Percentiles rank a stretch among this genome's conserved stretches.
Evolutionary conservation across 331 rosid genomes (phyloP).

Genomic region (Acacia concinna): DNA sequence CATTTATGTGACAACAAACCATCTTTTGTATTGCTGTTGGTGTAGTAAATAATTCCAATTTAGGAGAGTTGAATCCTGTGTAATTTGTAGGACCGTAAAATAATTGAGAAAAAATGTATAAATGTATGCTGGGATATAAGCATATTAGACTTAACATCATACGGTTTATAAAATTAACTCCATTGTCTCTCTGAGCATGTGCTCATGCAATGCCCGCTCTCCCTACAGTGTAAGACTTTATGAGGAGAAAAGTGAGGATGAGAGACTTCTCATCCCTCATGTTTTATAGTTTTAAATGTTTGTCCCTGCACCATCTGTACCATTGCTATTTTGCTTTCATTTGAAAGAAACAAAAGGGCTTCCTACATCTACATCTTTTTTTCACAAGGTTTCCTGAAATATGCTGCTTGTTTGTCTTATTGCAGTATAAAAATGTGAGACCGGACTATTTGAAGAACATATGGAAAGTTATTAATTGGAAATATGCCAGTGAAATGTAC

Average conservation of each 20-base stretch:
- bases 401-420: constrained; percentile 31
- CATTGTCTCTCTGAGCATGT: background rate
- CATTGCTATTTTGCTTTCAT: constrained; percentile 7
- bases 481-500: constrained; percentile 65
- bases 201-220: background rate
- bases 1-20: background rate
- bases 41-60: background rate
- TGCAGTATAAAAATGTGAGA: constrained; percentile 96
- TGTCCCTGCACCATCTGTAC: background rate
- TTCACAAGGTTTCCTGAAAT: constrained; percentile 28
- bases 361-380: constrained; percentile 16
- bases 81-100: background rate
- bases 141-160: background rate
- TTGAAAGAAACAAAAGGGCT: background rate
- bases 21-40: background rate
- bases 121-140: background rate
- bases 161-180: background rate
- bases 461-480: constrained; percentile 95
- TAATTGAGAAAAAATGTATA: background rate
- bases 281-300: background rate
- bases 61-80: background rate
- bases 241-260: background rate
- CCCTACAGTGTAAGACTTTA: background rate
- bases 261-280: constrained; percentile 19
- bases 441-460: constrained; percentile 97